Conservation (phyloP, 495 filamentous ascomycete species). For the Letharia columbiana region DNA sequence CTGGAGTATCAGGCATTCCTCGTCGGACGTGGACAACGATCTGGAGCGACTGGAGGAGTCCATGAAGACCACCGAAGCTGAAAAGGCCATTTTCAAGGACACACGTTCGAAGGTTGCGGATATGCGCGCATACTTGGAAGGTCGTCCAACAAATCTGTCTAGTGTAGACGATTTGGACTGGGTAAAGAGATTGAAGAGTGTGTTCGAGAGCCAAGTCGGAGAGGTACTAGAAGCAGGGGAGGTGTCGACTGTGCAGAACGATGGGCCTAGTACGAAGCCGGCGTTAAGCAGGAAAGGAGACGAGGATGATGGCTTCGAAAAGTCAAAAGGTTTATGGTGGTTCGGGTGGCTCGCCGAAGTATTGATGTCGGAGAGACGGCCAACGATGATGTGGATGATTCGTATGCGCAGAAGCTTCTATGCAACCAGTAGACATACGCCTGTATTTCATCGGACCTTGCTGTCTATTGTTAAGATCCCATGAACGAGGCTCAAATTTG, state of each 20-base stretch:
- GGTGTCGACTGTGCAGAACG: neutral
- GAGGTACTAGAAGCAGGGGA: neutral
- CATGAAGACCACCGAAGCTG: neutral
- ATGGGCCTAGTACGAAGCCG: neutral
- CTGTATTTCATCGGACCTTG: too few relatives aligned
- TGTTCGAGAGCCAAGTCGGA: neutral
- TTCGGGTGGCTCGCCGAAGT: neutral
- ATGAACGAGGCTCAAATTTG: too few relatives aligned
- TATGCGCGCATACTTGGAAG: neutral
- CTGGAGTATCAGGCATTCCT: neutral
- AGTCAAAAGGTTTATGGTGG: neutral
- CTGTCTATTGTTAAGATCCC: too few relatives aligned
- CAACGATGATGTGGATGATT: neutral
- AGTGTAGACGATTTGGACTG: neutral
- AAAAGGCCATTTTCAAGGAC: neutral
- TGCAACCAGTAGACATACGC: neutral
- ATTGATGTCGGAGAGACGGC: neutral
- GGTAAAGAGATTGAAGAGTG: neutral
- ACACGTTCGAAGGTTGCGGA: neutral
- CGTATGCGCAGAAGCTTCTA: neutral
- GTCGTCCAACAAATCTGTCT: neutral
- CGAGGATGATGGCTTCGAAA: neutral
- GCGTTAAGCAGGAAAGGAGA: too few relatives aligned
- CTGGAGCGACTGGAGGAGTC: neutral
- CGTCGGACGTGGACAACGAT: neutral